These are phyloP conservation scores for Sugiyamaella castrensis DNA, from an alignment of 1,139 yeast species.

Conservation along the genomic window DNA sequence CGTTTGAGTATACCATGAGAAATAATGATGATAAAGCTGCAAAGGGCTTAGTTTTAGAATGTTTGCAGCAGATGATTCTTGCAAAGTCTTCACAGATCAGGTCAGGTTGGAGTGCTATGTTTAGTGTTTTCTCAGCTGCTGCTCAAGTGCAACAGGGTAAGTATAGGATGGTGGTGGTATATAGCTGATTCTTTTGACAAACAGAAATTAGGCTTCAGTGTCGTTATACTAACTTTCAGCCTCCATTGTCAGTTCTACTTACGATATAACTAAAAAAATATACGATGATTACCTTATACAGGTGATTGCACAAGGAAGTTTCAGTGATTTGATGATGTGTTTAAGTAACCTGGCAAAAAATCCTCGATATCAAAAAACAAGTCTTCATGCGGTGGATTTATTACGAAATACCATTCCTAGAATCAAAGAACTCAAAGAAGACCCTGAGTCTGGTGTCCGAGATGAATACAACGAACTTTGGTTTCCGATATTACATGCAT, in stretches of 20 bases:
- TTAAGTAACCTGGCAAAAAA: constrained; percentile 82
- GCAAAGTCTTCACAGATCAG: constrained; percentile 72
- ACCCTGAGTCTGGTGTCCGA: constrained; percentile 20
- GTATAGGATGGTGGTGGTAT: neutral
- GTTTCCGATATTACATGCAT: constrained; percentile 83
- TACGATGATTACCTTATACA: constrained; percentile 60
- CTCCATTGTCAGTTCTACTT: constrained; percentile 59
- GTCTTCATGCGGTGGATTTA: constrained; percentile 79
- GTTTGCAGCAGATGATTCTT: constrained; percentile 79
- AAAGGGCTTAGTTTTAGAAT: constrained; percentile 86
- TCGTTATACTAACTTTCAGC: no score
- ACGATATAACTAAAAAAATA: constrained; percentile 60
- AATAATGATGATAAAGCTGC: constrained; percentile 69
- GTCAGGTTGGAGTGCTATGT: constrained; percentile 94
- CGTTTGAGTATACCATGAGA: constrained; percentile 76
- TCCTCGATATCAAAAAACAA: constrained; percentile 72
- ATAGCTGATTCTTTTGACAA: no score
- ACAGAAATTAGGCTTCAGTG: neutral
- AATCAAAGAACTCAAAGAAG: constrained; percentile 30
- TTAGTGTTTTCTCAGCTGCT: constrained; percentile 69
- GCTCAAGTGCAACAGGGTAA: constrained; percentile 47
- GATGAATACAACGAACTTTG: constrained; percentile 40
- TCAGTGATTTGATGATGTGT: constrained; percentile 69
- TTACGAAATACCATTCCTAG: constrained; percentile 61
- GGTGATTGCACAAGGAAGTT: constrained; percentile 71